Conservation (phyloP, 352 stramenopile genomes). For the Globisporangium middletonii region DNA sequence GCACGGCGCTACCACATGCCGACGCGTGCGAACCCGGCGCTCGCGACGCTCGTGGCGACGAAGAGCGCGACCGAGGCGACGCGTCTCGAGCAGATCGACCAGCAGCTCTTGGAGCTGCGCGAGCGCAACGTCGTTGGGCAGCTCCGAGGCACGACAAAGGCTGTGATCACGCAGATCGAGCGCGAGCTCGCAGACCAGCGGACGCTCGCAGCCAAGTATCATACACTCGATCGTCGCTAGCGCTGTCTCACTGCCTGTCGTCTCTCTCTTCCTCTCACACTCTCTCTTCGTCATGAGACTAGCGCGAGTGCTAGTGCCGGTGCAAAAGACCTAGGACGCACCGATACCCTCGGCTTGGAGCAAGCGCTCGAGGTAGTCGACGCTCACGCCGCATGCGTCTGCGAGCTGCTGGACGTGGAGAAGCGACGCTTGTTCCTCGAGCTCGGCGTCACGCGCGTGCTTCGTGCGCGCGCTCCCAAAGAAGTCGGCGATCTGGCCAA, state of each 20-base stretch:
- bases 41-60: constrained; percentile 30
- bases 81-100: constrained; percentile 44
- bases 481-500: constrained; percentile 14
- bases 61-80: constrained; percentile 40
- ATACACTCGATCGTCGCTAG: constrained; percentile 33
- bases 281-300: neutral
- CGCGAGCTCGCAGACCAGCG: constrained; percentile 37
- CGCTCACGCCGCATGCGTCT: constrained; percentile 14
- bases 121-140: constrained; percentile 53
- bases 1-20: constrained; percentile 54
- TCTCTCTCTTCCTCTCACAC: neutral
- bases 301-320: too few relatives aligned
- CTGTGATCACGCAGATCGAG: constrained; percentile 48
- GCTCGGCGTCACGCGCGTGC: neutral
- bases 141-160: constrained; percentile 38
- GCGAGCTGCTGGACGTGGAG: constrained; percentile 5
- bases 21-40: constrained; percentile 29
- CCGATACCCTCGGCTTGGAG: constrained; percentile 7
- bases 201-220: constrained; percentile 39
- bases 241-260: neutral
- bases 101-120: constrained; percentile 50
- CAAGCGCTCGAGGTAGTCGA: constrained; percentile 11
- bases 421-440: neutral
- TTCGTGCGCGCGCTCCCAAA: constrained; percentile 5
- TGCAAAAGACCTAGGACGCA: neutral